phyloP scores from a whole-genome alignment of 1,139 yeast species.

The Taiozyma sp. region DNA sequence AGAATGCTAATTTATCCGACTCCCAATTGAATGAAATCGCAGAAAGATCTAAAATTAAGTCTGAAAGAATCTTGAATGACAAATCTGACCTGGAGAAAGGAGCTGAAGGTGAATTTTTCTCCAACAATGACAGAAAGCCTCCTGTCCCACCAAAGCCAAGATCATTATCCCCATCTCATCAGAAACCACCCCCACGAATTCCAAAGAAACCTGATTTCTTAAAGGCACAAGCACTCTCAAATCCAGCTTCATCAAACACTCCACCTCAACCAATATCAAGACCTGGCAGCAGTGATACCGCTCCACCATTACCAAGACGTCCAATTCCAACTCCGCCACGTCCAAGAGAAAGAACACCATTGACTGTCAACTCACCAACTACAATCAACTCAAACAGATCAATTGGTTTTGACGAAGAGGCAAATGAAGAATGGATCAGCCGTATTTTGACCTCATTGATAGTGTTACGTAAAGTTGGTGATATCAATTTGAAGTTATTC shows the following conservation, averaged over 20 bases:
- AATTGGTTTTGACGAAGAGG: slow-evolving; percentile 10
- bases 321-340: slow-evolving; percentile 20
- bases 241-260: slow-evolving; percentile 5
- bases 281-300: slow-evolving; percentile 18
- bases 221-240: slow-evolving; percentile 5
- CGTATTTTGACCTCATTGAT: slow-evolving; percentile 19
- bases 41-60: slow-evolving; percentile 8
- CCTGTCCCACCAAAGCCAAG: slow-evolving; percentile 9
- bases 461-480: slow-evolving; percentile 15
- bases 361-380: slow-evolving; percentile 6
- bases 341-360: slow-evolving; percentile 8
- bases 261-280: slow-evolving; percentile 19
- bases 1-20: slow-evolving; percentile 3
- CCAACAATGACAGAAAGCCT: slow-evolving; percentile 9
- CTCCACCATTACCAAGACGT: slow-evolving; percentile 19
- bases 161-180: slow-evolving; percentile 7
- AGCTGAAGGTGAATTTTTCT: slow-evolving; percentile 11
- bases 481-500: slow-evolving; percentile 14
- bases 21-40: slow-evolving; percentile 11
- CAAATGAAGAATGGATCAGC: slow-evolving; percentile 22
- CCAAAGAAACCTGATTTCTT: slow-evolving; percentile 16
- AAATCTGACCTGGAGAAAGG: slow-evolving; percentile 16
- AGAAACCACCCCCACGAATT: slow-evolving; percentile 16
- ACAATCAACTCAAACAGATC: neutral
- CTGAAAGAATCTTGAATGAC: slow-evolving; percentile 11